phyloP scores from a whole-genome alignment of 2,329 filamentous ascomycete species.

The Blastomyces silverae region DNA sequence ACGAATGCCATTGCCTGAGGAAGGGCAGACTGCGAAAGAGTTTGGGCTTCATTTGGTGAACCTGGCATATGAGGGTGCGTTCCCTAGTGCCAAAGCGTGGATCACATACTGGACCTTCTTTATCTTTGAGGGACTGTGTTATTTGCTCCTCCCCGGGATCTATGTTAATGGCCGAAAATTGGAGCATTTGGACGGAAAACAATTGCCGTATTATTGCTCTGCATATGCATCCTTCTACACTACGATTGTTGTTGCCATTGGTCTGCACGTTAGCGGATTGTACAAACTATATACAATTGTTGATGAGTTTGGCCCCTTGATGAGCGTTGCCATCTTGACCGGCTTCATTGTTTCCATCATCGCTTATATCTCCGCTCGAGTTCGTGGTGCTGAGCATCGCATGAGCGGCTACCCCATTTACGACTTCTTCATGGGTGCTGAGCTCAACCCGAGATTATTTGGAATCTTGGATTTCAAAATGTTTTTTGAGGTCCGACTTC shows the following conservation, averaged over 20 bases:
- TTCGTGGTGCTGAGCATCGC: conserved; percentile 75
- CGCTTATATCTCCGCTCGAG: conserved; percentile 78
- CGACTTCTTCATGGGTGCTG: conserved; percentile 87
- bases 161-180: conserved; percentile 84
- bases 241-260: conserved; percentile 64
- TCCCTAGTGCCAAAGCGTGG: conserved; percentile 77
- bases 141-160: conserved; percentile 79
- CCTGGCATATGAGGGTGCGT: conserved; percentile 76
- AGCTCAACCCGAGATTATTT: conserved; percentile 80
- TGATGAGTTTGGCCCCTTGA: conserved; percentile 88
- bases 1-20: conserved; percentile 61
- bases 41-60: conserved; percentile 65
- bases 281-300: conserved; percentile 89
- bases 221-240: conserved; percentile 80
- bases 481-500: conserved; percentile 90
- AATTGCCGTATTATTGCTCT: conserved; percentile 91
- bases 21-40: conserved; percentile 60
- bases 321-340: conserved; percentile 87
- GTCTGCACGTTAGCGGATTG: conserved; percentile 70
- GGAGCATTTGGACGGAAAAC: conserved; percentile 71
- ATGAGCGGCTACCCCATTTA: conserved; percentile 81
- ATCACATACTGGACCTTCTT: conserved; percentile 92
- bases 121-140: conserved; percentile 73
- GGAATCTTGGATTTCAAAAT: conserved; percentile 84
- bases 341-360: conserved; percentile 76